These are phyloP conservation scores for Bipolaris cookei DNA, from an alignment of 2,329 filamentous ascomycete genomes.

Conservation along the genomic window DNA sequence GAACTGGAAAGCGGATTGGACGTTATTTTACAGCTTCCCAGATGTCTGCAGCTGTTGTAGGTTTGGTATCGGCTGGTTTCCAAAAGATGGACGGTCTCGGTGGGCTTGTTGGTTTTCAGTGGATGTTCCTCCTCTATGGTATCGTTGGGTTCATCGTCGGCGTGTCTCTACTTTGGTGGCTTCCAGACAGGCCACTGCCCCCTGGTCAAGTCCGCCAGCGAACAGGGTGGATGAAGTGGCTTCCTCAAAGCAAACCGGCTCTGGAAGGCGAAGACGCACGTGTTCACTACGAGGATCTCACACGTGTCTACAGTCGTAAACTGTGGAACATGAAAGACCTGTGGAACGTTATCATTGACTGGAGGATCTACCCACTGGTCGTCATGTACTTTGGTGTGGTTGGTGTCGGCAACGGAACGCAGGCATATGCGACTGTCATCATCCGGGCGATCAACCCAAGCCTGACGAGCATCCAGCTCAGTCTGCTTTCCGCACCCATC, in stretches of 20 bases:
- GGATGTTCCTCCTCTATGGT: conserved; percentile 93
- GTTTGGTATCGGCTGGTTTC: conserved; percentile 87
- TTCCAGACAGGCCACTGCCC: conserved; percentile 79
- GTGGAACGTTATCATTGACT: conserved; percentile 74
- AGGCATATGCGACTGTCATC: conserved; percentile 86
- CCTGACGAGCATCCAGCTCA: conserved; percentile 76
- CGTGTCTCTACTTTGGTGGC: conserved; percentile 81
- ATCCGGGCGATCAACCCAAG: conserved; percentile 77
- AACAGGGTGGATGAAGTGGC: conserved; percentile 64
- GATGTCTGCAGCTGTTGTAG: conserved; percentile 86
- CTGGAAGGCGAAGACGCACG: conserved; percentile 77
- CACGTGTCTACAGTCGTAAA: conserved; percentile 76
- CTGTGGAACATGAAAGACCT: conserved; percentile 78
- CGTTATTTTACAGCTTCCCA: conserved; percentile 89
- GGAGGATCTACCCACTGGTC: conserved; percentile 84
- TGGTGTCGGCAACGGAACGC: conserved; percentile 87
- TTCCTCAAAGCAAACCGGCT: conserved; percentile 73
- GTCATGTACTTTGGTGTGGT: conserved; percentile 97
- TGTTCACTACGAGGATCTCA: conserved; percentile 83
- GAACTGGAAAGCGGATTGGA: conserved; percentile 86
- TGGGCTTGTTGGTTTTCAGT: conserved; percentile 81
- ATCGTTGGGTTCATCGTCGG: conserved; percentile 75
- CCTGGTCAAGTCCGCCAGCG: conserved; percentile 67
- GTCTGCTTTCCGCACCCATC: conserved; percentile 85
- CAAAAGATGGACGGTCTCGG: conserved; percentile 84